phyloP scores from a whole-genome alignment of 176 grass and related monocot species.

The Aegilops speltoides region DNA sequence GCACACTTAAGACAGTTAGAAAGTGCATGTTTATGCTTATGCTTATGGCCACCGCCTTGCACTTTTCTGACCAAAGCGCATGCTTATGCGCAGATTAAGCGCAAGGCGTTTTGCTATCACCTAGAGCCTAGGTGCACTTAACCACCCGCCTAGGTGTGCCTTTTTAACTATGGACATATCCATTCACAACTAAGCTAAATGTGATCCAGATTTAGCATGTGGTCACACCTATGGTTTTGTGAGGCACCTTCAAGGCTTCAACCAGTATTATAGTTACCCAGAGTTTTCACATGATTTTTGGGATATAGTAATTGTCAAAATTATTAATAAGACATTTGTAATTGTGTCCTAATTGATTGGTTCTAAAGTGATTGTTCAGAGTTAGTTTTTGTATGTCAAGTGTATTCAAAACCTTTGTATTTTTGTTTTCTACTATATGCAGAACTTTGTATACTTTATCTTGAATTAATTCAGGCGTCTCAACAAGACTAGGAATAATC shows the following conservation, averaged over 20 bases:
- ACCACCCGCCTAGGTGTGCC: no score
- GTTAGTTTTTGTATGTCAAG: conserved; percentile 16
- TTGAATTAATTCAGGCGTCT: conserved; percentile 5
- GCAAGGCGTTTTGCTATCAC: no score
- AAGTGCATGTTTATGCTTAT: no score
- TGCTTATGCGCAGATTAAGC: no score
- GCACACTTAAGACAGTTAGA: no score
- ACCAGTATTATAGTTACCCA: background rate
- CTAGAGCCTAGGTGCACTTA: no score
- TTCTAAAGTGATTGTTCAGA: background rate
- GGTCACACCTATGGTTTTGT: background rate
- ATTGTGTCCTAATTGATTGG: background rate
- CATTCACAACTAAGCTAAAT: conserved; percentile 19
- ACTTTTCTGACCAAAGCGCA: no score
- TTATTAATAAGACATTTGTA: background rate
- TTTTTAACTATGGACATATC: background rate
- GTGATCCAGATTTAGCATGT: background rate
- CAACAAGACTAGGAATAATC: conserved; percentile 7
- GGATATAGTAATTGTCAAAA: background rate
- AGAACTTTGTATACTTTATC: background rate
- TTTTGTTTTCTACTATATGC: background rate
- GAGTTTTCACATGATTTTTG: background rate
- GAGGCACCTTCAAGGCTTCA: background rate
- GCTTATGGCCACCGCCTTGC: no score
- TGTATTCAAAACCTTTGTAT: conserved; percentile 8